Evolutionary conservation across 768 basidiomycete species (phyloP).

Genomic region (Mycena albidolilacea): DNA sequence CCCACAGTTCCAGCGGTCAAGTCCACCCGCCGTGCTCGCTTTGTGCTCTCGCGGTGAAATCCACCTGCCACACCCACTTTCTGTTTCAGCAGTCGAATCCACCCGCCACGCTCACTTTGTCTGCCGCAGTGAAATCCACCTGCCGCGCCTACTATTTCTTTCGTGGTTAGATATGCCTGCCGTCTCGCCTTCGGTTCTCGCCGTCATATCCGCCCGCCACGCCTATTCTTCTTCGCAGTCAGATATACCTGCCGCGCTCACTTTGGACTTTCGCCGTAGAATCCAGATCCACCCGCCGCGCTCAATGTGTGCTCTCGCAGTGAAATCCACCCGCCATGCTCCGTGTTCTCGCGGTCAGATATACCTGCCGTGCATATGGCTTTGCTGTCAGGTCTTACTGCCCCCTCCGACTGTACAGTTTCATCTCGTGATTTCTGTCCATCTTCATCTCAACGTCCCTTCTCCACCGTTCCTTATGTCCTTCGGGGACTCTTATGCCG

Average conservation of each 20-base stretch:
- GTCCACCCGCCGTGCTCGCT: too few species aligned
- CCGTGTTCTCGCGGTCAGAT: background rate
- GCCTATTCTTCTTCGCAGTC: too few species aligned
- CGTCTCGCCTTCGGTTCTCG: background rate
- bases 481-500: slow-evolving; percentile 5
- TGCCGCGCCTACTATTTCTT: background rate
- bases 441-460: background rate
- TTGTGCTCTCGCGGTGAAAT: too few species aligned
- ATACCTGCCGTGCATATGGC: background rate
- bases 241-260: too few species aligned
- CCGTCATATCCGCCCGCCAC: background rate
- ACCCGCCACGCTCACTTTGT: too few species aligned
- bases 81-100: too few species aligned
- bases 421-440: background rate
- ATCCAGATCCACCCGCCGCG: background rate
- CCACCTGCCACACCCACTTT: background rate
- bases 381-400: background rate
- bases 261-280: too few species aligned
- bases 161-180: too few species aligned
- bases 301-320: too few species aligned
- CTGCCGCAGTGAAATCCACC: too few species aligned
- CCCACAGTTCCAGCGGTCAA: too few species aligned
- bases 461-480: background rate
- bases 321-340: too few species aligned
- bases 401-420: background rate